Percentiles rank a stretch among this genome's conserved stretches.
Evolutionary conservation across 1,284 basidiomycete genomes (phyloP).

Genomic region (Papiliotrema flavescens): DNA sequence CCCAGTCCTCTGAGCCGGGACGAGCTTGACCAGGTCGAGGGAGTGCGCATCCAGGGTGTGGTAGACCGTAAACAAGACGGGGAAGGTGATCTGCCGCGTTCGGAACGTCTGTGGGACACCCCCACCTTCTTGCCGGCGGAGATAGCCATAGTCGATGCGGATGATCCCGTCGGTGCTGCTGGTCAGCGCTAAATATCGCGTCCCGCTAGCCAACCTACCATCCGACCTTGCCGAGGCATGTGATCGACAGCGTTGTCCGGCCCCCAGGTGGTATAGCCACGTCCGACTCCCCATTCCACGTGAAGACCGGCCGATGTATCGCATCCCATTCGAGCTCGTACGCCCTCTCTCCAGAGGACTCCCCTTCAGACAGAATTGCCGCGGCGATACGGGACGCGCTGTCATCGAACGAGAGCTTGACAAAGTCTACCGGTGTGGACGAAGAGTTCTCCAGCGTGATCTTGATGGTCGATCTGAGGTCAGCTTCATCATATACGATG

Average conservation of each 20-base stretch:
- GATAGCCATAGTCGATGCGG: slow-evolving; percentile 76
- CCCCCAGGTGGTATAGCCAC: slow-evolving; percentile 65
- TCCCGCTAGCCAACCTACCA: slow-evolving; percentile 61
- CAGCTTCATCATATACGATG: not conserved
- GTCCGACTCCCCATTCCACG: slow-evolving; percentile 60
- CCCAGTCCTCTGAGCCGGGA: not conserved
- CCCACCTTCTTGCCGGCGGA: slow-evolving; percentile 51
- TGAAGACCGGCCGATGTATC: slow-evolving; percentile 72
- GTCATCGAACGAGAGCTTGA: slow-evolving; percentile 82
- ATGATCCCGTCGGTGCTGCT: slow-evolving; percentile 70
- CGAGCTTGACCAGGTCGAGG: slow-evolving; percentile 62
- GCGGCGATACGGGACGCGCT: slow-evolving; percentile 74
- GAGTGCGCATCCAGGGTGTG: slow-evolving; percentile 80
- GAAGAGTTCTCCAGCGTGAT: slow-evolving; percentile 88
- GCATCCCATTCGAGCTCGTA: slow-evolving; percentile 88
- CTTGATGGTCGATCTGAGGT: slow-evolving; percentile 66
- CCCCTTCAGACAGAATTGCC: slow-evolving; percentile 70
- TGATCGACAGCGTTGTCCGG: slow-evolving; percentile 64
- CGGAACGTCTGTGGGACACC: slow-evolving; percentile 56
- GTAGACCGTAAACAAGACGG: slow-evolving; percentile 85
- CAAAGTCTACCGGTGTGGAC: slow-evolving; percentile 71
- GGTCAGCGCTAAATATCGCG: slow-evolving; percentile 2
- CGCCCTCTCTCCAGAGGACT: slow-evolving; percentile 73
- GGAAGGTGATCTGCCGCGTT: slow-evolving; percentile 75
- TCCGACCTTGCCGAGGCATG: slow-evolving; percentile 80